Evolutionary conservation across 192 early-diverging fungal species (phyloP).

Genomic region (Coemansia nantahalensis): DNA sequence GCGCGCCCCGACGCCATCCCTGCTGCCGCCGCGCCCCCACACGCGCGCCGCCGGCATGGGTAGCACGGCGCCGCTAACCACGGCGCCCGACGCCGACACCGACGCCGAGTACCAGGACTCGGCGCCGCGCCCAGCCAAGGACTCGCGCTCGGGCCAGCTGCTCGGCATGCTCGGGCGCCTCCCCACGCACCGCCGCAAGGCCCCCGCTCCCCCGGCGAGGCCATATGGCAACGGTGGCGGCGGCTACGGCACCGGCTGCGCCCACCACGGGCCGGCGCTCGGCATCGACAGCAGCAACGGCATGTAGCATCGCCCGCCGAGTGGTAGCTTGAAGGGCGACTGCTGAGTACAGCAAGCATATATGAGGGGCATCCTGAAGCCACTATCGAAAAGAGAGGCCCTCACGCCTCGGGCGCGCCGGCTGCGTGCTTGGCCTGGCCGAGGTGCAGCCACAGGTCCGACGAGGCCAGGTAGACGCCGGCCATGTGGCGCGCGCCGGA

Average conservation of each 20-base stretch:
- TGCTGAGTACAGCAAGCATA: too few relatives aligned
- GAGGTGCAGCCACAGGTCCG: slow-evolving; percentile 48
- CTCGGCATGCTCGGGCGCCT: slow-evolving; percentile 2
- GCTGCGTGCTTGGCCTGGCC: slow-evolving; percentile 16
- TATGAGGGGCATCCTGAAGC: too few relatives aligned
- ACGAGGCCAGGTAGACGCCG: slow-evolving; percentile 40
- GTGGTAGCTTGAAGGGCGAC: too few relatives aligned
- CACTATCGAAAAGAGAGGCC: too few relatives aligned
- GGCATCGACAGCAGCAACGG: too few relatives aligned
- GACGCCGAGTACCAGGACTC: not conserved
- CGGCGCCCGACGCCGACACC: slow-evolving; percentile 1
- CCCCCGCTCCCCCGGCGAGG: not conserved
- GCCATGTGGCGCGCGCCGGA: slow-evolving; percentile 49
- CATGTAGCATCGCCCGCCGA: too few relatives aligned
- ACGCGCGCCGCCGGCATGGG: too few relatives aligned
- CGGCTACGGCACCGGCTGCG: too few relatives aligned
- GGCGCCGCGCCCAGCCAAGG: not conserved
- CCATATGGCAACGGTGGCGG: too few relatives aligned
- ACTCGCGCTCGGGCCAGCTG: slow-evolving; percentile 1
- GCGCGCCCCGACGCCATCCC: not conserved
- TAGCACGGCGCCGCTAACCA: too few relatives aligned
- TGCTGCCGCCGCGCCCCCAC: slow-evolving; percentile 3
- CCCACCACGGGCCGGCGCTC: too few relatives aligned
- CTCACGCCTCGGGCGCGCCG: too few relatives aligned
- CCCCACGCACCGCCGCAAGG: slow-evolving; percentile 2